Conservation (phyloP, 2,329 filamentous ascomycete species). For the Pseudovirgaria hyperparasitica region DNA sequence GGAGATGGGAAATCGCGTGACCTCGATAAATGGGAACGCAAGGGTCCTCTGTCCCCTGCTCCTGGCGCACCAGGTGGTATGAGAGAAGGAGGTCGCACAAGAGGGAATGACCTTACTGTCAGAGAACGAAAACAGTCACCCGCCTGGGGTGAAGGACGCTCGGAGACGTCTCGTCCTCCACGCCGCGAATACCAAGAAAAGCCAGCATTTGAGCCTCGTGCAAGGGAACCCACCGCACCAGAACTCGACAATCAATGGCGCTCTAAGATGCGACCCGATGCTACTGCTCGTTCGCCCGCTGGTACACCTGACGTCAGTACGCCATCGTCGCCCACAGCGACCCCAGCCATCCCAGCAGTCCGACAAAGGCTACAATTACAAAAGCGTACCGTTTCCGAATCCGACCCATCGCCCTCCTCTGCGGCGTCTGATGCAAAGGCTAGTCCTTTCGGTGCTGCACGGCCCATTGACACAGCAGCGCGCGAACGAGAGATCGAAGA, state of each 20-base stretch:
- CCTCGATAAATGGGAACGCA: constrained; percentile 87
- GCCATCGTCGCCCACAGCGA: constrained; percentile 59
- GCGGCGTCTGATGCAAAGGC: constrained; percentile 56
- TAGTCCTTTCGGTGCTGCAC: constrained; percentile 85
- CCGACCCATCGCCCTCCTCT: constrained; percentile 36
- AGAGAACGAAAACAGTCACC: constrained; percentile 44
- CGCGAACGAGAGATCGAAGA: constrained; percentile 85
- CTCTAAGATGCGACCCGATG: constrained; percentile 77
- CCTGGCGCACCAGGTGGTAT: constrained; percentile 27
- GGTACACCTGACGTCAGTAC: constrained; percentile 62
- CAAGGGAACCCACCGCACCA: constrained; percentile 70
- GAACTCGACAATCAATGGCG: constrained; percentile 94
- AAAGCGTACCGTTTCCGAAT: constrained; percentile 83
- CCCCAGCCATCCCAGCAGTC: constrained; percentile 43
- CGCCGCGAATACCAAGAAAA: constrained; percentile 62
- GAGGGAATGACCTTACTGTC: constrained; percentile 37
- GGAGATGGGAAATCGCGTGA: constrained; percentile 66
- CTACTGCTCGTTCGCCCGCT: constrained; percentile 47
- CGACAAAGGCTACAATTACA: constrained; percentile 77
- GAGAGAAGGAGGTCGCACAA: constrained; percentile 46
- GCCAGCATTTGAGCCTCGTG: constrained; percentile 47
- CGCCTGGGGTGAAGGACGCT: constrained; percentile 58
- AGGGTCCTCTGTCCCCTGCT: constrained; percentile 73
- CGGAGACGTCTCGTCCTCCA: constrained; percentile 67
- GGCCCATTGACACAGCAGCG: constrained; percentile 84